Percentiles rank a stretch among this genome's conserved stretches.
Evolutionary conservation across 1,139 yeast species (phyloP).

Genomic region (Blastobotrys persicus): DNA sequence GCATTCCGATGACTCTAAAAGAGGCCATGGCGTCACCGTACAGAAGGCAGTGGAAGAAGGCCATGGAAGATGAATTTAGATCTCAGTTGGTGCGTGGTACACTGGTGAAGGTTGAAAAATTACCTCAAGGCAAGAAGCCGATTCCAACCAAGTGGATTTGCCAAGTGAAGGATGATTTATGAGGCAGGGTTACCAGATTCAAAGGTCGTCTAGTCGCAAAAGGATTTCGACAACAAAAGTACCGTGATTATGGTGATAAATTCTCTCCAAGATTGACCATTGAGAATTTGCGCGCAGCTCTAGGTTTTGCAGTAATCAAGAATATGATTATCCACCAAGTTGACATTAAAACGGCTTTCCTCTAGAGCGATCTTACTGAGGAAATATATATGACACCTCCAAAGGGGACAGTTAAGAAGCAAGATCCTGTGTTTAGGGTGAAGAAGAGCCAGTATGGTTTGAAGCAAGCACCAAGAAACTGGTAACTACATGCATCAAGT

Average conservation of each 20-base stretch:
- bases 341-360: slow-evolving; percentile 4
- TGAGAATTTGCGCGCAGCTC: neutral
- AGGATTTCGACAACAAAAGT: neutral
- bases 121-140: neutral
- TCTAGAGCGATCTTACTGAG: neutral
- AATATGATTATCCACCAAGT: slow-evolving; percentile 4
- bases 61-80: neutral
- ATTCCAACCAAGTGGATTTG: slow-evolving; percentile 3
- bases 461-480: slow-evolving; percentile 4
- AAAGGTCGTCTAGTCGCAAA: neutral
- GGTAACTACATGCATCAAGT: neutral
- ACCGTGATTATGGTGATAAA: neutral
- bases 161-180: neutral
- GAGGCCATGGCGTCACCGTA: neutral
- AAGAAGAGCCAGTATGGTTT: slow-evolving; percentile 5
- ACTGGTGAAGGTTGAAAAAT: neutral
- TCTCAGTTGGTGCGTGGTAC: neutral
- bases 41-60: neutral
- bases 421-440: neutral
- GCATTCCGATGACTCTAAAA: neutral
- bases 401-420: slow-evolving; percentile 1
- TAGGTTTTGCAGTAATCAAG: neutral
- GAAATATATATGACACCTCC: slow-evolving; percentile 1
- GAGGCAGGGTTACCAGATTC: neutral
- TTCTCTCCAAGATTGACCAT: neutral